Evolutionary conservation across 2,329 filamentous ascomycete genomes (phyloP), one percentile per base, ranked within the genome.

Genomic region (Fusarium redolens): DNA sequence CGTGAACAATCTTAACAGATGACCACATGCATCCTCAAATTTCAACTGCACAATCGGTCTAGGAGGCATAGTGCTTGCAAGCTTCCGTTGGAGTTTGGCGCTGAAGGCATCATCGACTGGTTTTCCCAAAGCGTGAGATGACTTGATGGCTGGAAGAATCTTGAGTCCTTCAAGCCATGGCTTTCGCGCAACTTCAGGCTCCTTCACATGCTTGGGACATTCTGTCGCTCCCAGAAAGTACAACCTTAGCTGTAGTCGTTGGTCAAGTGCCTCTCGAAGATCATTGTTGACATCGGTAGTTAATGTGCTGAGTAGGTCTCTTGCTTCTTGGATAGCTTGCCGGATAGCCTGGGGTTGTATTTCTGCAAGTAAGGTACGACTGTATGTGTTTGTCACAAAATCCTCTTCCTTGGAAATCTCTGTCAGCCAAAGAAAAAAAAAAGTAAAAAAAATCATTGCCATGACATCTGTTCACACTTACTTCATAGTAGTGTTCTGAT

Each of bases 11-110:
- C 90, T 89, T 63, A 87, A 87, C 70, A 98, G 86, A 74, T 93
- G 91, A 25, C 83, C 83, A 71, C 92, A 88, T 1, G 95, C 93
- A 76, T 94, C 91, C 18, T 91, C 88, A 74, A 93, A 92, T 31
- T 88, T 89, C 5, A 95, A 85, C 59, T 94, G 88, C 15, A 98
- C 93, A 75, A 98, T 96, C 1, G 96, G 95, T 13, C 96, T 89
- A 12, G 96, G 96, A 7, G 96, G 96, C 77, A 98, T 95, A 1
- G 95, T 98, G 75, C 95, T 98, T 2, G 96, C 95, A 37, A 99
- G 86, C 71, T 92, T 92, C n/a, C 95, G 89, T 79, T 99, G 96
- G 41, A 98, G 88, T 79, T 97, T 97, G 30, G 90, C 90, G 76
- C 94, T 98, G 80, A 98, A 98, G 0, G 95, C 91, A n/a, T 91